Base-by-base conservation (phyloP, 1,139 yeast genomes). In the Yamadazyma membranifaciens region DNA sequence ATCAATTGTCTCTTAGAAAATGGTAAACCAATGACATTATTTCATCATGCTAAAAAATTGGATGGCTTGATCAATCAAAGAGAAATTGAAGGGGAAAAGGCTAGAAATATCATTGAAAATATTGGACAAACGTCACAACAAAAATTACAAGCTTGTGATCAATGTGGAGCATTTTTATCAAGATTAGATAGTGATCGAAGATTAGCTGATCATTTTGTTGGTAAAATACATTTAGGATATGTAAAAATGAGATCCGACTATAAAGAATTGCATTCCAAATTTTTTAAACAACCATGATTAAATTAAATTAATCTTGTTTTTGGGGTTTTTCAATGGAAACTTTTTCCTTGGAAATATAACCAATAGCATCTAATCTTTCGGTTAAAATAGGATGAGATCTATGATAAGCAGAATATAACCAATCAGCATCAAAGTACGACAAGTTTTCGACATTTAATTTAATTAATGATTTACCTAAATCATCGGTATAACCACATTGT, bases 91-190 rank as follows among this genome's bases (percentile, higher is more conserved):
- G 75, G 80, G 0, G 78, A 75, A 39, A 69, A 69, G 35, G 82
- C 87, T 9, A 64, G 86, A 34, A 70, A 65, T 28, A 65, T 85
- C 1, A 75, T 85, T 7, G 96, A 87, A 44, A 83, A 81, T 50
- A 77, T 84, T 6, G 95, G 95, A 1, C 95, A 87, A 49, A 78
- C 91, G 4, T 87, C 95, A 1, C 95, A 87, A 56, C 98, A 91
- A 54, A 87, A 87, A 57, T 69, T 91, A 38, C 97, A 89, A 59
- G 95, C 88, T 0, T 92, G 98, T 63, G 87, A 81, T 50, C 82
- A 81, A 2, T 92, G 98, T 65, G 97, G 96, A 0, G 96, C 96
- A 0, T 88, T 84, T 57, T 68, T 92, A 41, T 87, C 96, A 4
- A 70, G 95, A 45, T 68, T 89, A 43, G 98, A 92, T 60, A 87